Evolutionary conservation across 371 early-diverging fungal genomes (phyloP).

Genomic region (Catenaria anguillulae): DNA sequence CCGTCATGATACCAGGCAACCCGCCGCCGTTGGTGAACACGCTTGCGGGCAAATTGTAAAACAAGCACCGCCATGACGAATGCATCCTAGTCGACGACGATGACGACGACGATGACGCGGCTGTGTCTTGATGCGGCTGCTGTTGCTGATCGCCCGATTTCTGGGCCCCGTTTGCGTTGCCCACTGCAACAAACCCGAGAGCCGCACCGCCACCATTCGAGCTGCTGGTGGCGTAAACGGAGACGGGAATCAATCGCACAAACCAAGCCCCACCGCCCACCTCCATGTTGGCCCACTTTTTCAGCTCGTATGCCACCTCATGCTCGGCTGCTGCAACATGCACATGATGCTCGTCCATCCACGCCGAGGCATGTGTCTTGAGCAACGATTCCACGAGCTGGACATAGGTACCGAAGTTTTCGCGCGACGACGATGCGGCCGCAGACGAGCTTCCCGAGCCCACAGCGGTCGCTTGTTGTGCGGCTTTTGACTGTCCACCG

Average conservation of each 20-base stretch:
- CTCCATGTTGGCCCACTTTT: not conserved
- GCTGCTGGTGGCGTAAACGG: too few species aligned
- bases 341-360: not conserved
- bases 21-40: too few species aligned
- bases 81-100: too few species aligned
- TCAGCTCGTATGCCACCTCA: not conserved
- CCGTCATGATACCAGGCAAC: not conserved
- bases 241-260: too few species aligned
- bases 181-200: too few species aligned
- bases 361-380: not conserved
- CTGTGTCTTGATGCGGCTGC: not conserved
- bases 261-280: not conserved
- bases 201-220: too few species aligned
- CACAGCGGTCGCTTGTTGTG: too few species aligned
- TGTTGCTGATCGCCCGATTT: too few species aligned
- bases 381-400: not conserved
- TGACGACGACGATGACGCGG: not conserved
- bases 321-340: not conserved
- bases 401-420: not conserved
- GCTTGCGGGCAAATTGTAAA: not conserved
- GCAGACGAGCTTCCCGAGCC: too few species aligned
- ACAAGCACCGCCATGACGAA: conserved; percentile 1
- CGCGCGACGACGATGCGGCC: not conserved
- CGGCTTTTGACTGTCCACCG: too few species aligned
- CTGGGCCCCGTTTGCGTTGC: too few species aligned